Conservation (phyloP, 192 early-diverging fungal species). For the Entomortierella chlamydospora region DNA sequence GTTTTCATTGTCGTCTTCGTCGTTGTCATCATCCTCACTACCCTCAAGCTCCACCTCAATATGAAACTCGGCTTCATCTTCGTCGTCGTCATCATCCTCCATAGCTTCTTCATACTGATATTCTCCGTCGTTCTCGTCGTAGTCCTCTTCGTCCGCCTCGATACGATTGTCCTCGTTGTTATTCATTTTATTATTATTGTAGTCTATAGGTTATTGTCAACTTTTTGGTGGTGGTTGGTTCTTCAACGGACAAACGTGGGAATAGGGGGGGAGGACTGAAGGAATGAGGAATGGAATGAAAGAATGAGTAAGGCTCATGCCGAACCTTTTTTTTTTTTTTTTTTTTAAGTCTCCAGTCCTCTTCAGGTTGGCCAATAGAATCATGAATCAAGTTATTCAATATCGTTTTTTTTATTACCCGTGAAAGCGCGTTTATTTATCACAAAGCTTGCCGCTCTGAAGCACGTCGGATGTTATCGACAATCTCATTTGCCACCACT, state of each 20-base stretch:
- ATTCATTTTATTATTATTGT: not conserved
- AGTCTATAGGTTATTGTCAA: not conserved
- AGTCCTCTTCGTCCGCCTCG: constrained; percentile 12
- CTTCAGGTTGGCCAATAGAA: too few species aligned
- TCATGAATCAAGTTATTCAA: too few species aligned
- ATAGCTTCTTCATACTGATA: constrained; percentile 20
- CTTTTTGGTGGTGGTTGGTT: not conserved
- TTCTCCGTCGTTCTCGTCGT: constrained; percentile 29
- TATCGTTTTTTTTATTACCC: too few species aligned
- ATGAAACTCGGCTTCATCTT: not conserved
- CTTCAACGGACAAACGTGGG: not conserved
- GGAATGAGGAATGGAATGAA: not conserved
- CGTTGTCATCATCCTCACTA: constrained; percentile 20
- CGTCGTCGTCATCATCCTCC: constrained; percentile 37
- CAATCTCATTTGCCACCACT: constrained; percentile 6
- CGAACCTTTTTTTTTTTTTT: not conserved
- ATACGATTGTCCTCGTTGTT: not conserved
- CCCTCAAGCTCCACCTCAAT: constrained; percentile 21
- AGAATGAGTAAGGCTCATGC: not conserved
- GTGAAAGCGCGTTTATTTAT: not conserved
- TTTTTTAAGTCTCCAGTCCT: too few species aligned
- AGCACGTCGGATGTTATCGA: constrained; percentile 22
- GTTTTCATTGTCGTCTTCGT: constrained; percentile 19
- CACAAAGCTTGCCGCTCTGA: constrained; percentile 27
- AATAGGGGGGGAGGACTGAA: not conserved